These are phyloP conservation scores for Pleurotus giganteus DNA, from an alignment of 768 basidiomycete genomes.

Conservation along the genomic window DNA sequence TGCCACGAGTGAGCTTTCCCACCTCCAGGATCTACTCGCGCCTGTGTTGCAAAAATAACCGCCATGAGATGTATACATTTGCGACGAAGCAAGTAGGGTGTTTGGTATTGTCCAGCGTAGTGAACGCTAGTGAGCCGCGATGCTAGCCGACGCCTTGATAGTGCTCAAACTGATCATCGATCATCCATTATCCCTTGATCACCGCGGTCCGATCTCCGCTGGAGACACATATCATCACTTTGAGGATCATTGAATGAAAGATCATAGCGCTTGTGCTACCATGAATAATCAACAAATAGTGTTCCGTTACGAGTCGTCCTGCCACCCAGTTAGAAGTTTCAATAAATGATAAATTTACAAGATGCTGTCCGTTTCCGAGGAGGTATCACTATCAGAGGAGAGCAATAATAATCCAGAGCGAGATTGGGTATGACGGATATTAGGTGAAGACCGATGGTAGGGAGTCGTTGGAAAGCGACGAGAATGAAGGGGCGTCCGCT, in stretches of 20 bases:
- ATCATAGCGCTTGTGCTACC: not conserved
- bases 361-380: conserved; percentile 5
- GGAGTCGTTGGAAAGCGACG: not conserved
- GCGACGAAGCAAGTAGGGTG: no score
- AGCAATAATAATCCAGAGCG: not conserved
- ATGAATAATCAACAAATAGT: not conserved
- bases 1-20: no score
- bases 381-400: conserved; percentile 1
- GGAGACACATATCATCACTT: not conserved
- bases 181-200: no score
- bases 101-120: no score
- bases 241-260: not conserved
- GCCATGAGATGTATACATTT: no score
- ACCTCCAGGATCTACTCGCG: no score
- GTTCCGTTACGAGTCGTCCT: not conserved
- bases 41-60: no score
- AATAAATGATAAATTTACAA: not conserved
- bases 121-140: no score
- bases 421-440: not conserved
- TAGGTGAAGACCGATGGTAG: not conserved
- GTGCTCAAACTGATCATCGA: no score
- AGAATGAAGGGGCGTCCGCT: not conserved
- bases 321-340: not conserved
- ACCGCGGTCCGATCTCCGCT: no score
- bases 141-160: no score